phyloP scores from a whole-genome alignment of 2,329 filamentous ascomycete species.

The Phaeophleospora eucalypticola region DNA sequence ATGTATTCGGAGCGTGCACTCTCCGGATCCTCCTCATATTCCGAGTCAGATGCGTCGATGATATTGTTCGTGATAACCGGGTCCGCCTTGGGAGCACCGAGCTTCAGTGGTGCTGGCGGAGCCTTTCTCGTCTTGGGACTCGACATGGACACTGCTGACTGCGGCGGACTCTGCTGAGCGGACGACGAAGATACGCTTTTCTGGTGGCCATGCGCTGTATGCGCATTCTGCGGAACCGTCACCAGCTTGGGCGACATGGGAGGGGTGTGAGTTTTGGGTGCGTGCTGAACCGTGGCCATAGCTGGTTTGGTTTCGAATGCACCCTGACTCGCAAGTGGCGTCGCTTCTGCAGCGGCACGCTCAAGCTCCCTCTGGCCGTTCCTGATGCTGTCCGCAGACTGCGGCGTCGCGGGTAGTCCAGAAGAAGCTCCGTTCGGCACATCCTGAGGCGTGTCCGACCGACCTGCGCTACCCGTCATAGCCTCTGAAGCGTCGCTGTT shows the following conservation, averaged over 20 bases:
- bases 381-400: constrained; percentile 19
- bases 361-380: constrained; percentile 16
- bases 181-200: constrained; percentile 14
- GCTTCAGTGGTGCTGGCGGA: constrained; percentile 77
- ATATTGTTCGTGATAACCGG: constrained; percentile 31
- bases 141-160: constrained; percentile 14
- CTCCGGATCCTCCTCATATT: constrained; percentile 72
- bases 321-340: constrained; percentile 1
- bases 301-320: neutral
- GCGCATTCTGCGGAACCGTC: constrained; percentile 12
- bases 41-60: constrained; percentile 68
- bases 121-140: constrained; percentile 60
- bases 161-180: constrained; percentile 15
- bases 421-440: constrained; percentile 12
- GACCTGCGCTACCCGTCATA: constrained; percentile 15
- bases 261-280: constrained; percentile 21
- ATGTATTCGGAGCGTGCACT: constrained; percentile 30
- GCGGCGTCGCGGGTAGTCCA: constrained; percentile 21
- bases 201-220: constrained; percentile 7
- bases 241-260: constrained; percentile 21
- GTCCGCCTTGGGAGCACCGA: constrained; percentile 37
- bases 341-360: constrained; percentile 8
- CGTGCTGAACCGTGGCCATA: constrained; percentile 8
- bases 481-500: constrained; percentile 27
- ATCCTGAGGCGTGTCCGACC: constrained; percentile 32